Percentiles rank a stretch among this genome's conserved stretches.
Evolutionary conservation across 1,139 yeast species (phyloP).

Genomic region (Taphrina pruni): DNA sequence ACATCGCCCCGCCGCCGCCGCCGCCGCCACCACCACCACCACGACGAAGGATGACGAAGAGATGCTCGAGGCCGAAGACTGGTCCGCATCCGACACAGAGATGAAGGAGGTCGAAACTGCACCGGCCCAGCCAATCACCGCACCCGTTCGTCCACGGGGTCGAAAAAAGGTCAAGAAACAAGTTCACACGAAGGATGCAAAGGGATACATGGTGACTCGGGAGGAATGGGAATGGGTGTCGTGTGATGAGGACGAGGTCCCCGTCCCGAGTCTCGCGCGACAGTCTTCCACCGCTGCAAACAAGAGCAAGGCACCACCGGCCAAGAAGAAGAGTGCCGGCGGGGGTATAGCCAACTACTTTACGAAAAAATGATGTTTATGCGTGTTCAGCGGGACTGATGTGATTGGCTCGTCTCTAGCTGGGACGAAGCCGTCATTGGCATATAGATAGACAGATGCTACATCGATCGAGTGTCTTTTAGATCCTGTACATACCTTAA

Average conservation of each 20-base stretch:
- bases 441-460: too few relatives aligned
- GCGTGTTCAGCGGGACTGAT: too few relatives aligned
- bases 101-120: not conserved
- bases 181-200: conserved; percentile 43
- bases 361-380: conserved; percentile 15
- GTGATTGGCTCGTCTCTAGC: not conserved
- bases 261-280: conserved; percentile 3
- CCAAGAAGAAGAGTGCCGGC: conserved; percentile 15
- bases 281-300: not conserved
- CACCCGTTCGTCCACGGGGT: not conserved
- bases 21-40: not conserved
- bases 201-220: conserved; percentile 43
- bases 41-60: not conserved
- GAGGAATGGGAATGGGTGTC: conserved; percentile 42
- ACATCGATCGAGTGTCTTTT: too few relatives aligned
- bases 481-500: too few relatives aligned
- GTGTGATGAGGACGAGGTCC: conserved; percentile 40
- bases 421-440: not conserved
- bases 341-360: conserved; percentile 24
- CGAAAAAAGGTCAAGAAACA: conserved; percentile 44
- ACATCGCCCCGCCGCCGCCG: not conserved
- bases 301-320: conserved; percentile 3
- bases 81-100: conserved; percentile 32
- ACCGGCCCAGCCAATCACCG: not conserved
- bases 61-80: conserved; percentile 16